These are phyloP conservation scores for Ramaria sp. DNA, from an alignment of 768 basidiomycete genomes.

Conservation along the genomic window DNA sequence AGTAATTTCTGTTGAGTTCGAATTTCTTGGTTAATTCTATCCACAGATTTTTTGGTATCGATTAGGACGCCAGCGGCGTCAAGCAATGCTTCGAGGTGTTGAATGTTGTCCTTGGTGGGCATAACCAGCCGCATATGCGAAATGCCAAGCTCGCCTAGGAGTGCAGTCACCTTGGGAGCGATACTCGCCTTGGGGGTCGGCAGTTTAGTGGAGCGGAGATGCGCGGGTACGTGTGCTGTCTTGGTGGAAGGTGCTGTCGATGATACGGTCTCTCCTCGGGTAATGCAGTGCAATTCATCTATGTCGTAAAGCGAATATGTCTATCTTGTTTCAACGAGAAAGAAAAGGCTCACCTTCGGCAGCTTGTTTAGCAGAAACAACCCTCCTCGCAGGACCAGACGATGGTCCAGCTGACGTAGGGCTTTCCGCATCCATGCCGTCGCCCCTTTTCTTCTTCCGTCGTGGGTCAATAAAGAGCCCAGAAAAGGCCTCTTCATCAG, in stretches of 20 bases:
- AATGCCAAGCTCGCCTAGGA: conserved; percentile 69
- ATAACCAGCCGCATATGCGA: conserved; percentile 73
- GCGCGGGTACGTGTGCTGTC: conserved; percentile 66
- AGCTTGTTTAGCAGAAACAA: conserved; percentile 42
- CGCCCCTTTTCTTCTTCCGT: conserved; percentile 47
- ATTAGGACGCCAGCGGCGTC: conserved; percentile 63
- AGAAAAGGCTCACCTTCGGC: conserved; percentile 38
- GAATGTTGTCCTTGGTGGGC: conserved; percentile 81
- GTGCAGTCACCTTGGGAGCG: conserved; percentile 65
- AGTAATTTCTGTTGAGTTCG: conserved; percentile 22
- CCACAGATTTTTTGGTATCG: conserved; percentile 83
- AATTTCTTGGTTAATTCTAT: conserved; percentile 81
- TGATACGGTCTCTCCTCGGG: conserved; percentile 48
- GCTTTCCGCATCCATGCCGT: conserved; percentile 5
- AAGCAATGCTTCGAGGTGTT: conserved; percentile 62
- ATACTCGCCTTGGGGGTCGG: conserved; percentile 67
- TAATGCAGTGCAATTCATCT: conserved; percentile 69
- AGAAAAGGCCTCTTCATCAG: conserved; percentile 50
- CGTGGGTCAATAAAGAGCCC: conserved; percentile 40
- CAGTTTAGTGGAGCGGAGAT: conserved; percentile 80
- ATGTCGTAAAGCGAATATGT: not conserved
- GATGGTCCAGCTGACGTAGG: conserved; percentile 4
- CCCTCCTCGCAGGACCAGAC: conserved; percentile 24
- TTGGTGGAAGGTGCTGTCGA: conserved; percentile 51
- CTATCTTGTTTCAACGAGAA: conserved; percentile 11